A percentile compares a stretch with the other conserved stretches of the same genome.
Evolutionary conservation across 495 filamentous ascomycete species (phyloP).

Genomic region (Bombardia bombarda): DNA sequence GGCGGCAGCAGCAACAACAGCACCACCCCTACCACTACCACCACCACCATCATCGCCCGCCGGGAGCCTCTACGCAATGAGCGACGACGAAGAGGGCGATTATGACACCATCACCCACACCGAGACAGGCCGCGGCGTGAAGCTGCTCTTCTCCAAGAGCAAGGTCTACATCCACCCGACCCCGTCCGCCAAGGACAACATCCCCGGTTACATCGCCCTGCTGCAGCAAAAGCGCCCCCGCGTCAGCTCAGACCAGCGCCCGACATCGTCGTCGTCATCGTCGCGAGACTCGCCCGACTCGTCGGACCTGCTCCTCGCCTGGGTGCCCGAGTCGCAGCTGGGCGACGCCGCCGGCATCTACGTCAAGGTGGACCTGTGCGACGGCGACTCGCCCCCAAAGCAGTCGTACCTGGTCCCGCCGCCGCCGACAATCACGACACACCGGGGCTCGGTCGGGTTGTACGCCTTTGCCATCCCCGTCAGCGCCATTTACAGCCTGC

Average conservation of each 20-base stretch:
- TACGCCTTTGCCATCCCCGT: constrained; percentile 93
- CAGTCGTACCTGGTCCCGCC: constrained; percentile 88
- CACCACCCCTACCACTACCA: constrained; percentile 1
- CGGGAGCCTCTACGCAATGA: constrained; percentile 92
- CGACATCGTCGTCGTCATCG: constrained; percentile 46
- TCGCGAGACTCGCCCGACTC: constrained; percentile 31
- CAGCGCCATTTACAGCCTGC: constrained; percentile 78
- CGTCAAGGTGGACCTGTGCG: constrained; percentile 87
- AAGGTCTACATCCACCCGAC: constrained; percentile 99
- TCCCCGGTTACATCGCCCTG: constrained; percentile 90
- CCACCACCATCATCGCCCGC: constrained; percentile 56
- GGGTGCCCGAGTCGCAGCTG: constrained; percentile 86
- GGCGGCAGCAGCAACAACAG: constrained; percentile 1
- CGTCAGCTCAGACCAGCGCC: constrained; percentile 21
- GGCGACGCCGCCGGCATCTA: constrained; percentile 83
- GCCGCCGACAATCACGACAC: constrained; percentile 72
- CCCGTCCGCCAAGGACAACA: constrained; percentile 88
- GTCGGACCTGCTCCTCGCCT: constrained; percentile 77
- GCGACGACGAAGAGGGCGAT: constrained; percentile 90
- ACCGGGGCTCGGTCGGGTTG: constrained; percentile 60
- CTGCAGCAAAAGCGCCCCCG: constrained; percentile 73
- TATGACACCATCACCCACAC: constrained; percentile 93
- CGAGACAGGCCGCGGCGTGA: constrained; percentile 73
- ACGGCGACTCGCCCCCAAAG: constrained; percentile 68
- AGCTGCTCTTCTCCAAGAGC: constrained; percentile 94